Conservation (phyloP, 805 yeast genomes). For the Priceomyces medius region DNA sequence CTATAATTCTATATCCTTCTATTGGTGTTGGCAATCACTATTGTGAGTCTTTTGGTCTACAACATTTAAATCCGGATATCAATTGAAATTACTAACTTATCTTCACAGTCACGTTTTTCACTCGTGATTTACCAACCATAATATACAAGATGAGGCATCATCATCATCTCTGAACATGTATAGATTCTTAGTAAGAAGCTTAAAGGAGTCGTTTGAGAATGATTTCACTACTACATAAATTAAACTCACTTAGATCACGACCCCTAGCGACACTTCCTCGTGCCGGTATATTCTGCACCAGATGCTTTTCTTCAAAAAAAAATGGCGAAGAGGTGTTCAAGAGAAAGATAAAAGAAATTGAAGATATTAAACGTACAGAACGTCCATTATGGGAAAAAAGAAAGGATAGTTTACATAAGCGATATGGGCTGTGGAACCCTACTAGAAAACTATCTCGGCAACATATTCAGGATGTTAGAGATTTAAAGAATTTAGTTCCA, state of each 20-base stretch:
- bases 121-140: too few species aligned
- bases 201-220: too few species aligned
- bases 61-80: too few species aligned
- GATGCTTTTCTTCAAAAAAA: constrained; percentile 3
- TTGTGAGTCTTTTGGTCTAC: too few species aligned
- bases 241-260: not conserved
- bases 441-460: constrained; percentile 62
- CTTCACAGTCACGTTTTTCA: too few species aligned
- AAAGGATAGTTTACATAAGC: constrained; percentile 58
- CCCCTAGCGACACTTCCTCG: not conserved
- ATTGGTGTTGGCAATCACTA: too few species aligned
- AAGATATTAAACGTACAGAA: constrained; percentile 43
- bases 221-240: too few species aligned
- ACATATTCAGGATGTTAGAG: constrained; percentile 63
- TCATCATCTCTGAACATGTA: too few species aligned
- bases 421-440: constrained; percentile 71
- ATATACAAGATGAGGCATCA: too few species aligned
- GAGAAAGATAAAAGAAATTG: constrained; percentile 13
- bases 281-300: not conserved
- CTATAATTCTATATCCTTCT: too few species aligned
- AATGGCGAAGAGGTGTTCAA: constrained; percentile 13
- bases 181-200: too few species aligned
- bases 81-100: too few species aligned
- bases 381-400: constrained; percentile 65
- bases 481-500: constrained; percentile 58